Evolutionary conservation across 192 early-diverging fungal genomes (phyloP).

Genomic region (Coemansia sp.): DNA sequence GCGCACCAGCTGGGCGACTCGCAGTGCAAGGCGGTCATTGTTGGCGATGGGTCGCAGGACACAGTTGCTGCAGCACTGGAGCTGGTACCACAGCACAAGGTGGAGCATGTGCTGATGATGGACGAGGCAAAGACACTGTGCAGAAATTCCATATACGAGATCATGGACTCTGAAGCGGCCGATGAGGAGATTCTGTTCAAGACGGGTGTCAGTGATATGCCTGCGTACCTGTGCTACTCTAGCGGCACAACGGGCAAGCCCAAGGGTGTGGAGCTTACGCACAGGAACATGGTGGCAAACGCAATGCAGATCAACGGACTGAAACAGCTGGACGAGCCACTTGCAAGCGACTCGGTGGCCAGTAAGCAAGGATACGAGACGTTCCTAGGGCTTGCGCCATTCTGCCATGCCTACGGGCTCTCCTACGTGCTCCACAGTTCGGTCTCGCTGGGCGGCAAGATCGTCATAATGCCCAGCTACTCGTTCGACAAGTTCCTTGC

Average conservation of each 20-base stretch:
- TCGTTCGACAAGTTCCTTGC: conserved; percentile 63
- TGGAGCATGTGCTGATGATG: conserved; percentile 43
- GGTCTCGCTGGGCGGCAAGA: conserved; percentile 39
- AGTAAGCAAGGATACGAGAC: conserved; percentile 29
- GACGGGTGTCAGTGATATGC: conserved; percentile 2
- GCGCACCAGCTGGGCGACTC: conserved; percentile 76
- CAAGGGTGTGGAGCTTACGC: conserved; percentile 68
- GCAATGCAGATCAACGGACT: conserved; percentile 54
- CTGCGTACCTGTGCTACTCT: conserved; percentile 71
- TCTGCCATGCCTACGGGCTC: conserved; percentile 73
- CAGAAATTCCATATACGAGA: conserved; percentile 16
- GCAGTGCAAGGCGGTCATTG: conserved; percentile 65
- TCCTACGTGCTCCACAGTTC: conserved; percentile 57
- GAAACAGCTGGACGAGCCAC: conserved; percentile 31
- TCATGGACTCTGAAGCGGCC: conserved; percentile 7
- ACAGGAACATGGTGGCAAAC: conserved; percentile 70
- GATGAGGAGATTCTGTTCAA: background rate
- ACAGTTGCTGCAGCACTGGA: conserved; percentile 21
- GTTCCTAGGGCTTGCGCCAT: conserved; percentile 60
- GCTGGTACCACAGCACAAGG: conserved; percentile 16
- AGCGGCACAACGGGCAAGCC: conserved; percentile 69
- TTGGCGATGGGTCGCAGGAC: conserved; percentile 41
- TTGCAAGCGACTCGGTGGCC: conserved; percentile 37
- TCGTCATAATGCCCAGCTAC: conserved; percentile 77
- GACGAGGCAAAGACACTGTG: conserved; percentile 15